Percentiles rank a stretch among this genome's conserved stretches.
Conservation (phyloP, 1,284 basidiomycete species). For the Ceratobasidium sp. region DNA sequence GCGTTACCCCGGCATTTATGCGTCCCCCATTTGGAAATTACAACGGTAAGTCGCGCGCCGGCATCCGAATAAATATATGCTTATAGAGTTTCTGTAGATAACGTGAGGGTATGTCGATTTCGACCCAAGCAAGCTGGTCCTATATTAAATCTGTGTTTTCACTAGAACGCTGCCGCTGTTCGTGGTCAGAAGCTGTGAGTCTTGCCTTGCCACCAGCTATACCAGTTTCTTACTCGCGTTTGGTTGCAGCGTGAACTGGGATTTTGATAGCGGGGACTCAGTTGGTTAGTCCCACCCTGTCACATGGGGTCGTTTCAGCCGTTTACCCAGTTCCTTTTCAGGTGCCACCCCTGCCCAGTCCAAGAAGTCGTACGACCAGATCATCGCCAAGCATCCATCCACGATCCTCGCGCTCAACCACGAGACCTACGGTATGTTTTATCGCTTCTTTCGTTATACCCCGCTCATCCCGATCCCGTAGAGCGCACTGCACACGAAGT, state of each 20-base stretch:
- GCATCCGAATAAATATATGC: background rate
- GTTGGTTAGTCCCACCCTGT: conserved; percentile 5
- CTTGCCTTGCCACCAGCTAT: background rate
- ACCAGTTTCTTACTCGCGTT: background rate
- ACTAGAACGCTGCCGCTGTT: conserved; percentile 18
- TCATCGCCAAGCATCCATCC: conserved; percentile 4
- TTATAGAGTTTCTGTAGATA: conserved; percentile 5
- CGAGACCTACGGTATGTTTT: conserved; percentile 28
- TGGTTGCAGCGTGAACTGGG: conserved; percentile 40
- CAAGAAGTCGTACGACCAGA: conserved; percentile 16
- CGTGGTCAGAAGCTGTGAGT: conserved; percentile 32
- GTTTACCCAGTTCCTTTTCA: background rate
- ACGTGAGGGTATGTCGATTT: conserved; percentile 12
- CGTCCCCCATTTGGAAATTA: conserved; percentile 50
- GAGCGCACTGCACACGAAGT: background rate
- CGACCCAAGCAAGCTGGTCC: background rate
- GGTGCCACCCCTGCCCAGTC: conserved; percentile 16
- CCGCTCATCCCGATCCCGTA: background rate
- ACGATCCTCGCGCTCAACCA: conserved; percentile 47
- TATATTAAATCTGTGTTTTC: background rate
- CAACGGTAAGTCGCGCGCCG: conserved; percentile 44
- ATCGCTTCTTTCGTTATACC: background rate
- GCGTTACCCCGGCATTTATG: conserved; percentile 46
- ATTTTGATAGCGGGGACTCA: conserved; percentile 44
- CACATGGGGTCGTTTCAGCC: background rate